Base-by-base conservation (phyloP, 2,329 filamentous ascomycete genomes). In the Cladorrhinum sp. region DNA sequence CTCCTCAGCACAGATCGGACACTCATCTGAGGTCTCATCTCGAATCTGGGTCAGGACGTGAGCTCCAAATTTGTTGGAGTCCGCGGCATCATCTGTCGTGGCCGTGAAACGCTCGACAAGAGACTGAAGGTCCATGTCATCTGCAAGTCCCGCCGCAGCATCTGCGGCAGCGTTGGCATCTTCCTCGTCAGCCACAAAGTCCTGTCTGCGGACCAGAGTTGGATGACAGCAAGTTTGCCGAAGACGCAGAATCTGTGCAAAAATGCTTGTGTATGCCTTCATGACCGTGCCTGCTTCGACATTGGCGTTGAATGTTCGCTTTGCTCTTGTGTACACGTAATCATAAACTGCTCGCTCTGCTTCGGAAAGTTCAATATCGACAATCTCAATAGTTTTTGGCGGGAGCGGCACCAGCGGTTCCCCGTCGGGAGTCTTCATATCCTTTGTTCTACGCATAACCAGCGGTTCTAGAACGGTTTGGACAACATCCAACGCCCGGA, bases 231-330 rank as follows among this genome's bases (percentile, higher is more conserved):
- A 99, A 1, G 91, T 91, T 71, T 99, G 95, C 1, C 95, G 87
- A 8, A 99, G 84, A 1, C 95, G 90, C 45, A 99, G 77, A 70
- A 99, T 96, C 73, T 99, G 95, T 0, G 95, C 93, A 72, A 99
- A 97, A 64, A 99, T 97, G 56, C 92, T 97, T 0, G 95, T 96
- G 70, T 93, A 99, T 0, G 92, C 93, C 73, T 96, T 97, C 79
- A 98, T 85, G 3, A 99, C 82, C 0, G 93, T 98, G 3, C 95
- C 95, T 9, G 91, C 92, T 71, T 96, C 92, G 12, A 96, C 83
- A 61, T 96, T 98, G 62, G 88, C 86, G 29, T 87, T 87, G 72
- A 98, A 95, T 0, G 93, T 90, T 56, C 86, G 84, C 72, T 93
- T 96, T 0, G 92, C 95, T 50, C 88, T 85, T 20, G 83, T 86